A percentile compares a stretch with the other conserved stretches of the same genome.
These are phyloP conservation scores for Cnidoscolus chayamansa DNA, from an alignment of 441 rosid species.

Conservation along the genomic window DNA sequence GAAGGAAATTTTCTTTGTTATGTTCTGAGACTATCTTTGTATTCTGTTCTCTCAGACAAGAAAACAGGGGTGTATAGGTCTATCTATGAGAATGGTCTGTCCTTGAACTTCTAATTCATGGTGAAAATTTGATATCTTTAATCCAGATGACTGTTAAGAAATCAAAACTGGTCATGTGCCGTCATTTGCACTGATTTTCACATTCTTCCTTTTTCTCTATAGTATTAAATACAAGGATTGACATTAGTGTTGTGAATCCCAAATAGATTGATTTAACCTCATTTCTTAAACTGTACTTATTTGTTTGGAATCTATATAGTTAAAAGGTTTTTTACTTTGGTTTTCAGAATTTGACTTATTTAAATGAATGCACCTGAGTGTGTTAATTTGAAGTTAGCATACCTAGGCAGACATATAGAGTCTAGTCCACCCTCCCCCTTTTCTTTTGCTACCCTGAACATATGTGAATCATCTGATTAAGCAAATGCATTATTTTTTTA, in stretches of 20 bases:
- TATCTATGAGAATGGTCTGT: not conserved
- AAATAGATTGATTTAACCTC: not conserved
- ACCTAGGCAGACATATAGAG: too few species aligned
- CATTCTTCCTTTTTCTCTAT: not conserved
- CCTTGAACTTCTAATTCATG: not conserved
- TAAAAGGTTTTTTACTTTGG: not conserved
- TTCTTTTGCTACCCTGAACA: too few species aligned
- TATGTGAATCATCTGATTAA: too few species aligned
- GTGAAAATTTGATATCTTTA: not conserved
- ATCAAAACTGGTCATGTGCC: not conserved
- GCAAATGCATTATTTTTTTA: too few species aligned
- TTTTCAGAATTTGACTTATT: not conserved
- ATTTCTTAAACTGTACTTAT: not conserved
- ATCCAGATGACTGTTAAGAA: not conserved
- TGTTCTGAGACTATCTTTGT: too few species aligned
- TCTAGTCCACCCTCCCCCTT: too few species aligned
- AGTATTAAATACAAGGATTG: not conserved
- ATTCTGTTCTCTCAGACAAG: not conserved
- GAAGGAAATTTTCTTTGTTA: not conserved
- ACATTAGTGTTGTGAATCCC: not conserved
- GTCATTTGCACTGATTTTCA: not conserved
- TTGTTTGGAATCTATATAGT: not conserved
- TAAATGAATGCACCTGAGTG: too few species aligned
- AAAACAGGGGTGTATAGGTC: not conserved
- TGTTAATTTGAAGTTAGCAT: too few species aligned